These are phyloP conservation scores for Trichoderma sp. DNA, from an alignment of 2,329 filamentous ascomycete genomes.

Conservation along the genomic window DNA sequence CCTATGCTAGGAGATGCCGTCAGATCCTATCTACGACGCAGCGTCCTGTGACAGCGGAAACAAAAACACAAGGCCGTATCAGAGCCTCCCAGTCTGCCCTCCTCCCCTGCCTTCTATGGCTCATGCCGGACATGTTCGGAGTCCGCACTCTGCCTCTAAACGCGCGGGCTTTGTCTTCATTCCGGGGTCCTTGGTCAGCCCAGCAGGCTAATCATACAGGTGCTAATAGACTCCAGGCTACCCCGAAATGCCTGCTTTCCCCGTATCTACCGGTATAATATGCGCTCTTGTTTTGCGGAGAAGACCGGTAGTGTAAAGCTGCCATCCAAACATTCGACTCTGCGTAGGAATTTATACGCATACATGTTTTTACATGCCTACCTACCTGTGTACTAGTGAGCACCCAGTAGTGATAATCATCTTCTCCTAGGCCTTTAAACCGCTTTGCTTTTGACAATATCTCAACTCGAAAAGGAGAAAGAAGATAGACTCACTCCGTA, in stretches of 20 bases:
- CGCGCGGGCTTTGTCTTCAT: neutral
- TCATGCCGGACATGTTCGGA: neutral
- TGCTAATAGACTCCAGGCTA: neutral
- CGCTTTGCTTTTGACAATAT: neutral
- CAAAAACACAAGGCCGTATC: neutral
- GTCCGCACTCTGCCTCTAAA: neutral
- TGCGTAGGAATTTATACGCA: neutral
- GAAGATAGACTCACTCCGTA: neutral
- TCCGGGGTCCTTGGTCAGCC: neutral
- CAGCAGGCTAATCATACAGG: neutral
- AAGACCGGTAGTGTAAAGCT: neutral
- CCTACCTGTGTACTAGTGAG: neutral
- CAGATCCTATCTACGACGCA: neutral
- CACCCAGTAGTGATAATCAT: neutral
- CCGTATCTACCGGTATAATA: neutral
- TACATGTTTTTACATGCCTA: neutral
- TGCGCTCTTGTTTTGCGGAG: neutral
- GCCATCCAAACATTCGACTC: neutral
- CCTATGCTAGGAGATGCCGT: neutral
- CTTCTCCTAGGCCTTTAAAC: neutral
- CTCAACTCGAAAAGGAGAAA: neutral
- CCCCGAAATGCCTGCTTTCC: neutral
- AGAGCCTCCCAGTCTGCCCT: neutral
- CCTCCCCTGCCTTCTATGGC: neutral
- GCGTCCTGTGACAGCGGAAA: slow-evolving; percentile 1